These are phyloP conservation scores for Solanum hybrid DNA, from an alignment of 305 asterid species.

Conservation along the genomic window DNA sequence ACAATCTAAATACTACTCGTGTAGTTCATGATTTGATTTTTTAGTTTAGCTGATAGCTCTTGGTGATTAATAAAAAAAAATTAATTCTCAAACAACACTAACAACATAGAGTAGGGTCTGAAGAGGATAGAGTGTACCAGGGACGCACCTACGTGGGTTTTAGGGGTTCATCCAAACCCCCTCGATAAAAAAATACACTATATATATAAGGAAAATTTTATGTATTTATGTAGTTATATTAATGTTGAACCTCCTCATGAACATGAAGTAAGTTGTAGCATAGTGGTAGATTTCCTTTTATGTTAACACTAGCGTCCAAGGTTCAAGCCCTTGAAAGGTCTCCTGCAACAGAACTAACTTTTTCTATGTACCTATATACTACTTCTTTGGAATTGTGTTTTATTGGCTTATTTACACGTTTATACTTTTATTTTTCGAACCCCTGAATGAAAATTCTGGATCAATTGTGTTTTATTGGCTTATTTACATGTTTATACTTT, in stretches of 20 bases:
- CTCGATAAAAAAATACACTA: no score
- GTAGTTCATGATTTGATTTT: neutral
- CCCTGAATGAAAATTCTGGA: no score
- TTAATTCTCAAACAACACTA: neutral
- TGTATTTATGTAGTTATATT: neutral
- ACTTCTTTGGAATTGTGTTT: no score
- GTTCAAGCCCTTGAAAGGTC: no score
- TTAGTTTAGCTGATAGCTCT: neutral
- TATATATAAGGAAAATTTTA: no score
- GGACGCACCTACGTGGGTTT: fast-evolving
- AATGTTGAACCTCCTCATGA: neutral
- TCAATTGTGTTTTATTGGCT: neutral
- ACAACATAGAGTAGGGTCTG: neutral
- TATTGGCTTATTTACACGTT: no score
- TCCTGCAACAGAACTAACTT: neutral
- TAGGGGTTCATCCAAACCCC: no score
- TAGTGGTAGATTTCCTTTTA: neutral
- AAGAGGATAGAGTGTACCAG: neutral
- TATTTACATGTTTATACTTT: no score
- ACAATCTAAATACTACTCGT: neutral
- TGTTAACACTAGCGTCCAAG: neutral
- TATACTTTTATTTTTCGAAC: no score
- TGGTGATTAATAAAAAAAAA: neutral
- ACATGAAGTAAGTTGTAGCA: neutral
- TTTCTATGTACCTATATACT: neutral